Conservation (phyloP, 768 basidiomycete species). For the Boletus sp. region DNA sequence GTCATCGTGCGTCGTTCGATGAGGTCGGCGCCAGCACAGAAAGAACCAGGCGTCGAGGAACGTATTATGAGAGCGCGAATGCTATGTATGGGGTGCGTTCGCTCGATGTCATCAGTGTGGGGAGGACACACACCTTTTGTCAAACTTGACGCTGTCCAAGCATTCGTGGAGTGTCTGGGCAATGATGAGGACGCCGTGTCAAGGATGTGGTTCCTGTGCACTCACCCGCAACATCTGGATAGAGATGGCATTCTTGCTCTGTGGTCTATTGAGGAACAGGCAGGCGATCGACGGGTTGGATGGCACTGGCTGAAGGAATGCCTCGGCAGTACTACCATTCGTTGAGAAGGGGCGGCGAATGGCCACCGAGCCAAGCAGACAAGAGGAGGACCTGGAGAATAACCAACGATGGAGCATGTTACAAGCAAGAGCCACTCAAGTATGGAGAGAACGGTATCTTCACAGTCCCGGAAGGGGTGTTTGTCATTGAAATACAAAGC, state of each 20-base stretch:
- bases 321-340: constrained; percentile 24
- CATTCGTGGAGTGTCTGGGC: constrained; percentile 68
- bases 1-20: constrained; percentile 83
- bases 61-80: constrained; percentile 80
- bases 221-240: constrained; percentile 62
- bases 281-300: constrained; percentile 64
- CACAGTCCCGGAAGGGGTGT: neutral
- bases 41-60: constrained; percentile 71
- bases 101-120: neutral
- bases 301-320: constrained; percentile 47
- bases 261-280: constrained; percentile 76
- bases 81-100: constrained; percentile 33
- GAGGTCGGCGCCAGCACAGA: constrained; percentile 92
- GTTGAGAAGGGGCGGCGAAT: constrained; percentile 22
- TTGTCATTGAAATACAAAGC: neutral
- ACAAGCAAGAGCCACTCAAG: neutral
- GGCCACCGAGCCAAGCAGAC: neutral
- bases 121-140: constrained; percentile 49
- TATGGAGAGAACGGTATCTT: too few species aligned
- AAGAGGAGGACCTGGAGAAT: neutral
- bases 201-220: neutral
- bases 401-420: constrained; percentile 8
- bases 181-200: constrained; percentile 1
- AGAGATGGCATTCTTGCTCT: constrained; percentile 87
- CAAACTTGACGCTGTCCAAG: constrained; percentile 61